Conservation (phyloP, 83 land plant genomes). For the Isoetes engelmannii region DNA sequence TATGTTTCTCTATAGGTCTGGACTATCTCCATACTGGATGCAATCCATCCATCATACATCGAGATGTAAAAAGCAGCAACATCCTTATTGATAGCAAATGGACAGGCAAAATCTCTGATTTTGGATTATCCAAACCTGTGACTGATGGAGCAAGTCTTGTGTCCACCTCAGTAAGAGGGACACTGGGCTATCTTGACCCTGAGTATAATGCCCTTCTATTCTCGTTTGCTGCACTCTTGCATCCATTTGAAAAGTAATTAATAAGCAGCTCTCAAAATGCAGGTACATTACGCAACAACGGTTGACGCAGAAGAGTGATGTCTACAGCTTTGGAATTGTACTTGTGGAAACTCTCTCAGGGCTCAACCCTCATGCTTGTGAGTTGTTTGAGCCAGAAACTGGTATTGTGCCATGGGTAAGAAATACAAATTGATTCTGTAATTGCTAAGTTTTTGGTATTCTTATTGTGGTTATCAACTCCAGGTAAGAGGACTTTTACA, state of each 20-base stretch:
- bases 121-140: constrained; percentile 15
- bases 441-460: no score
- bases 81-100: not conserved
- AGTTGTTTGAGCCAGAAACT: constrained; percentile 35
- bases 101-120: constrained; percentile 8
- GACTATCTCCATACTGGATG: constrained; percentile 9
- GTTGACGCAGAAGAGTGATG: constrained; percentile 72
- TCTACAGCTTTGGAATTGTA: constrained; percentile 76
- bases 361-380: constrained; percentile 58
- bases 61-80: constrained; percentile 15
- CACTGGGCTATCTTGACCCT: constrained; percentile 86
- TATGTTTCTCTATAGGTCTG: constrained; percentile 30
- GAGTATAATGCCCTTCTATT: constrained; percentile 38
- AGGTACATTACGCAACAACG: constrained; percentile 77
- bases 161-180: constrained; percentile 65
- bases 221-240: no score
- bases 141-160: constrained; percentile 58
- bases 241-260: no score
- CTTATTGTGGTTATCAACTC: no score
- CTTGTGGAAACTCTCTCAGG: constrained; percentile 75
- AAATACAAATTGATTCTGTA: no score
- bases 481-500: constrained; percentile 58
- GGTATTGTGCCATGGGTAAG: constrained; percentile 76
- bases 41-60: constrained; percentile 5
- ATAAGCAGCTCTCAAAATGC: not conserved